Evolutionary conservation across 108 stramenopile species (phyloP).

Genomic region (Mayamaea pseudoterrestris): DNA sequence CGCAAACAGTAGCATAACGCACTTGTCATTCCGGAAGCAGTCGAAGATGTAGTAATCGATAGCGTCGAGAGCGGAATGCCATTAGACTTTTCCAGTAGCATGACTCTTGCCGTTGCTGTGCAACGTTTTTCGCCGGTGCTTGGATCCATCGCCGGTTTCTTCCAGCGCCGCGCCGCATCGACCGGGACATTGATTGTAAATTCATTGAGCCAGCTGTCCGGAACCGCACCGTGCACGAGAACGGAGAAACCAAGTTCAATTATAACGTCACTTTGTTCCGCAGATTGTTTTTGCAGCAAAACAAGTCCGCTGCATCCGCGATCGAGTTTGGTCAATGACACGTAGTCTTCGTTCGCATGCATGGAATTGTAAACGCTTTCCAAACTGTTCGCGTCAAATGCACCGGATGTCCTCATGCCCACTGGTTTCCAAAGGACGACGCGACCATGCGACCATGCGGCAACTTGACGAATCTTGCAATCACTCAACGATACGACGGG

Average conservation of each 20-base stretch:
- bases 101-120: too few species aligned
- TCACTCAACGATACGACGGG: too few species aligned
- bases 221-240: conserved; percentile 31
- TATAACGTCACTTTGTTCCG: too few species aligned
- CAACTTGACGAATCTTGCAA: too few species aligned
- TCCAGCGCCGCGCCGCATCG: conserved; percentile 9
- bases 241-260: conserved; percentile 23
- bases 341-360: conserved; percentile 14
- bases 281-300: too few species aligned
- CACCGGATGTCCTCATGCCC: conserved; percentile 31
- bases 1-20: conserved; percentile 31
- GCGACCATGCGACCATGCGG: background rate
- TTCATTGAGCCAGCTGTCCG: conserved; percentile 27
- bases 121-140: too few species aligned
- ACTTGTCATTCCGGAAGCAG: conserved; percentile 3
- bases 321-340: conserved; percentile 31
- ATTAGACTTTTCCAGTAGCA: too few species aligned
- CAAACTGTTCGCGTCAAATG: conserved; percentile 12
- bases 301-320: conserved; percentile 41
- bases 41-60: conserved; percentile 2
- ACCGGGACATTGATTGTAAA: conserved; percentile 10
- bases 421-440: conserved; percentile 38
- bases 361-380: conserved; percentile 10
- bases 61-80: conserved; percentile 15
- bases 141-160: too few species aligned